phyloP scores from a whole-genome alignment of 2,329 filamentous ascomycete species.

The Cadophora sp. region DNA sequence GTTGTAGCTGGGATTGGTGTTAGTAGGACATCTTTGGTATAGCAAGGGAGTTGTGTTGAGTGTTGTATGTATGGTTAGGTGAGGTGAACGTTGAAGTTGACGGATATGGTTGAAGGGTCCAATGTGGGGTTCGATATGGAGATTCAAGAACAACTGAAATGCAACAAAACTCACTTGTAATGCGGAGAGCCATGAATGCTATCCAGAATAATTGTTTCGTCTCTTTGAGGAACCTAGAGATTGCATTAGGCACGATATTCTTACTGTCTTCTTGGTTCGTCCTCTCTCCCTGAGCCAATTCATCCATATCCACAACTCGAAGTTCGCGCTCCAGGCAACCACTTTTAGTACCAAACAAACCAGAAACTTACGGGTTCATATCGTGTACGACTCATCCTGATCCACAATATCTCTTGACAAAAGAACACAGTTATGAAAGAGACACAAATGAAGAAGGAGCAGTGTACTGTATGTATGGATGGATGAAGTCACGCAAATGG shows the following conservation, averaged over 20 bases:
- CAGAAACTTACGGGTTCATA: conserved; percentile 37
- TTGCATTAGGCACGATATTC: conserved; percentile 2
- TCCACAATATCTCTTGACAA: neutral
- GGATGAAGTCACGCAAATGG: conserved; percentile 11
- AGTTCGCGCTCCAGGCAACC: conserved; percentile 22
- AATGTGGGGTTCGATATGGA: neutral
- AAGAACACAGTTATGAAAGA: neutral
- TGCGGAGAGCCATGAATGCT: conserved; percentile 30
- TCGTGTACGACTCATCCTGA: conserved; percentile 36
- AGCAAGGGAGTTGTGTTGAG: neutral
- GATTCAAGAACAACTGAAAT: neutral
- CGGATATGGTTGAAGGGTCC: neutral
- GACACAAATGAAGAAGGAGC: neutral
- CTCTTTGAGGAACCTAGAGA: conserved; percentile 36
- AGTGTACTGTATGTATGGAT: neutral
- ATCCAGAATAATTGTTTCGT: conserved; percentile 35
- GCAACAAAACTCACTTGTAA: conserved; percentile 13
- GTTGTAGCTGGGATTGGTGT: conserved; percentile 35
- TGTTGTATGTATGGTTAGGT: neutral
- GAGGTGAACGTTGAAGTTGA: neutral
- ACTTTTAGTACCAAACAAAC: conserved; percentile 1
- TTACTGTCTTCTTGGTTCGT: neutral
- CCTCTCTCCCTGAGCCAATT: neutral
- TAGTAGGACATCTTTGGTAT: neutral
- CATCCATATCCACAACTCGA: neutral